A percentile compares a stretch with the other conserved stretches of the same genome.
These are phyloP conservation scores for Lachancea sp. DNA, from an alignment of 805 yeast species.

Conservation along the genomic window DNA sequence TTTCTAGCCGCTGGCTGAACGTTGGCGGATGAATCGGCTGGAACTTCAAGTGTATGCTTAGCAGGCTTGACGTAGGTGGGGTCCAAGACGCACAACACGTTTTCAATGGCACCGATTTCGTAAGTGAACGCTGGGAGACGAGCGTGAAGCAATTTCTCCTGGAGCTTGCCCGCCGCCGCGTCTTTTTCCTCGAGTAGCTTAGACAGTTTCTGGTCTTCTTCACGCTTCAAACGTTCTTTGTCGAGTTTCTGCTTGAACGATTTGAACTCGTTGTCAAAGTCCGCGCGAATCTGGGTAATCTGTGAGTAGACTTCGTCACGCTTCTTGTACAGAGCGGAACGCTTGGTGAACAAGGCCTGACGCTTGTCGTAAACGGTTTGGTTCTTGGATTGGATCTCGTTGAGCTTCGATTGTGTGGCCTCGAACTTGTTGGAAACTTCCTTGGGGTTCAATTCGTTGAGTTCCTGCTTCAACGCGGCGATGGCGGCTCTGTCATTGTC, in stretches of 20 bases:
- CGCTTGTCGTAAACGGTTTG: conserved; percentile 62
- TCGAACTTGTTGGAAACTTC: conserved; percentile 68
- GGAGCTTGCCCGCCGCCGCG: conserved; percentile 53
- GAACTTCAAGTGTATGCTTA: conserved; percentile 28
- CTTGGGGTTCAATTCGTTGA: conserved; percentile 49
- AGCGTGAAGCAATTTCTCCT: conserved; percentile 65
- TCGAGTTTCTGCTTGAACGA: conserved; percentile 63
- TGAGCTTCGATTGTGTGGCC: conserved; percentile 59
- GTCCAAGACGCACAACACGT: conserved; percentile 67
- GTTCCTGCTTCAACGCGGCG: conserved; percentile 62
- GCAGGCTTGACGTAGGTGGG: conserved; percentile 64
- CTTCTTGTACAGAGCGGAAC: conserved; percentile 58
- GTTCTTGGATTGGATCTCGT: conserved; percentile 53
- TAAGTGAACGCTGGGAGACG: conserved; percentile 75
- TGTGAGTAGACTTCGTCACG: conserved; percentile 62
- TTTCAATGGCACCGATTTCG: conserved; percentile 73
- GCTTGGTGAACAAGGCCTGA: conserved; percentile 53
- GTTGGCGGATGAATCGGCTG: conserved; percentile 21
- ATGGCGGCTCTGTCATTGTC: conserved; percentile 74
- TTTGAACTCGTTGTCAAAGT: conserved; percentile 67
- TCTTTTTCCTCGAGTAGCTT: conserved; percentile 44
- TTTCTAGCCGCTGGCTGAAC: conserved; percentile 47
- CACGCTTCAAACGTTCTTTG: conserved; percentile 66
- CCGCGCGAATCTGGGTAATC: conserved; percentile 63
- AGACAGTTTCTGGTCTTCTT: conserved; percentile 45